These are phyloP conservation scores for Calonectria ilicicola DNA, from an alignment of 2,329 filamentous ascomycete species.

Conservation along the genomic window DNA sequence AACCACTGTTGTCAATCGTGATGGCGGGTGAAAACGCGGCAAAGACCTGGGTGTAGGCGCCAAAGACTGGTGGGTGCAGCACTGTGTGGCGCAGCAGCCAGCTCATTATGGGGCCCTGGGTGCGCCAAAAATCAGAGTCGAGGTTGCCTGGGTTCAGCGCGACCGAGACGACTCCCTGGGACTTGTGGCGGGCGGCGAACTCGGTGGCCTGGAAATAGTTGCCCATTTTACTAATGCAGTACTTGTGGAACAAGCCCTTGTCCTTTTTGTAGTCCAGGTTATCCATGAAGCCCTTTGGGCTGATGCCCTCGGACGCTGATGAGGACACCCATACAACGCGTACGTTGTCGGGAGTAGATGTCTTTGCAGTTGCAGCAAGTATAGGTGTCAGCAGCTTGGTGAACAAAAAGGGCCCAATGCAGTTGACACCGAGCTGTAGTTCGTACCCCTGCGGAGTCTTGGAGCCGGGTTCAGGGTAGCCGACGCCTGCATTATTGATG, in stretches of 20 bases:
- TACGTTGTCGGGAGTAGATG: constrained; percentile 41
- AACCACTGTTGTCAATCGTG: constrained; percentile 43
- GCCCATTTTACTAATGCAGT: constrained; percentile 47
- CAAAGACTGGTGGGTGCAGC: constrained; percentile 48
- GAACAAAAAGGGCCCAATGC: constrained; percentile 54
- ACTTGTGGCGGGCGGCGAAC: constrained; percentile 41
- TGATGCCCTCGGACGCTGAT: constrained; percentile 27
- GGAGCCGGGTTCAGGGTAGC: constrained; percentile 50
- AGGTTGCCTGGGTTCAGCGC: constrained; percentile 56
- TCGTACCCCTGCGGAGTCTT: constrained; percentile 54
- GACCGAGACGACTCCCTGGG: constrained; percentile 46
- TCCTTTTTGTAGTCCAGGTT: constrained; percentile 33
- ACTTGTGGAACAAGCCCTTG: constrained; percentile 17
- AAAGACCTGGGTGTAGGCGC: constrained; percentile 62
- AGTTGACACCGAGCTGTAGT: constrained; percentile 56
- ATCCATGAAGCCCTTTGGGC: constrained; percentile 30
- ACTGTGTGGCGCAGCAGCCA: constrained; percentile 33
- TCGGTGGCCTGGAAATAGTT: constrained; percentile 49
- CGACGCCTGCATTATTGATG: constrained; percentile 58
- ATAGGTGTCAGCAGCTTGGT: constrained; percentile 52
- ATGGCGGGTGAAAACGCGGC: constrained; percentile 58
- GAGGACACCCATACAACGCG: constrained; percentile 50
- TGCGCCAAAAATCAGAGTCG: constrained; percentile 51
- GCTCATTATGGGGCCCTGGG: constrained; percentile 30
- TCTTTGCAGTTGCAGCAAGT: constrained; percentile 46